These are phyloP conservation scores for Mortierella sp. DNA, from an alignment of 371 early-diverging fungal genomes.

Conservation along the genomic window DNA sequence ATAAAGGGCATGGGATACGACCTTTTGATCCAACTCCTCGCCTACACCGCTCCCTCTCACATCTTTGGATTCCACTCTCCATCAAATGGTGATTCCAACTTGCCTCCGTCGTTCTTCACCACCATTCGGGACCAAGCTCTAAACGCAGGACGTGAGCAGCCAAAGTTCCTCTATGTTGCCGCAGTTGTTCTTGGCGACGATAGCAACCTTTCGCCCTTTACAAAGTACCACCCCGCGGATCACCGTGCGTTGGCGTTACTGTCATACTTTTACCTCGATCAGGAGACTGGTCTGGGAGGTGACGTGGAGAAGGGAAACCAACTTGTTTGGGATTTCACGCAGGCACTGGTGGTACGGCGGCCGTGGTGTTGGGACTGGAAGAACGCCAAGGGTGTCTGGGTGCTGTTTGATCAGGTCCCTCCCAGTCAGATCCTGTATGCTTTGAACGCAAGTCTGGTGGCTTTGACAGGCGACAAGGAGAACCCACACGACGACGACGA, in stretches of 20 bases:
- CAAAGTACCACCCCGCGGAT: slow-evolving; percentile 68
- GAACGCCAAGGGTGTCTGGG: slow-evolving; percentile 67
- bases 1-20: slow-evolving; percentile 82
- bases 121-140: slow-evolving; percentile 33
- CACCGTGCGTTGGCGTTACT: slow-evolving; percentile 67
- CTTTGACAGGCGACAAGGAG: slow-evolving; percentile 69
- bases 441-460: slow-evolving; percentile 83
- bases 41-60: slow-evolving; percentile 65
- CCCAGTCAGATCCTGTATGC: slow-evolving; percentile 79
- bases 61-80: slow-evolving; percentile 64
- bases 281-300: background rate
- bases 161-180: slow-evolving; percentile 26
- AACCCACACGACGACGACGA: slow-evolving; percentile 16
- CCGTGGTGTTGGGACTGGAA: slow-evolving; percentile 78
- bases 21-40: slow-evolving; percentile 71
- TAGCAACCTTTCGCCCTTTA: slow-evolving; percentile 49
- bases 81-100: slow-evolving; percentile 39
- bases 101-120: slow-evolving; percentile 59
- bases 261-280: slow-evolving; percentile 60
- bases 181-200: slow-evolving; percentile 37
- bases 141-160: slow-evolving; percentile 6
- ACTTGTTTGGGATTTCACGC: slow-evolving; percentile 70
- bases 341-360: slow-evolving; percentile 64
- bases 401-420: slow-evolving; percentile 74
- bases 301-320: background rate